phyloP scores from a whole-genome alignment of 148 eudicot genomes.

The Fallopia convolvulus region DNA sequence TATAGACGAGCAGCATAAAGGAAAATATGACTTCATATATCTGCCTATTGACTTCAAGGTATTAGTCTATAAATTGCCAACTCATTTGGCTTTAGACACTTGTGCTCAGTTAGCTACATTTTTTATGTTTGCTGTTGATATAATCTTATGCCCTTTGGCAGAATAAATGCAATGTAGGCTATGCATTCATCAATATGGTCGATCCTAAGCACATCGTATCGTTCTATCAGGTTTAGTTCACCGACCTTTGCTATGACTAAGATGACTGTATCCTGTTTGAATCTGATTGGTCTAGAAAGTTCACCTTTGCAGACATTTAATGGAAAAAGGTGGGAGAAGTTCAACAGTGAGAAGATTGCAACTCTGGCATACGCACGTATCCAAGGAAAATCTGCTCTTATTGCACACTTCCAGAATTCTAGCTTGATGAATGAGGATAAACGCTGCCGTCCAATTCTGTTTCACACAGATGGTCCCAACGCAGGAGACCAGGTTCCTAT shows the following conservation, averaged over 20 bases:
- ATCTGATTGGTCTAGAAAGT: not conserved
- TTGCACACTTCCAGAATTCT: conserved; percentile 83
- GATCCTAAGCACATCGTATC: conserved; percentile 54
- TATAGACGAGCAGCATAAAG: conserved; percentile 60
- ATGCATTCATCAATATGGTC: conserved; percentile 72
- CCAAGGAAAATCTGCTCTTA: conserved; percentile 69
- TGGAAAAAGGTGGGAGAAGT: conserved; percentile 76
- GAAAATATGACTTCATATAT: conserved; percentile 66
- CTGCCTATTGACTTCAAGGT: conserved; percentile 81
- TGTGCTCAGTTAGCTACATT: not conserved
- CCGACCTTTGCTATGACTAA: not conserved
- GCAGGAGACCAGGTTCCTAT: conserved; percentile 64
- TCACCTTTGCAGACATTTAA: conserved; percentile 47
- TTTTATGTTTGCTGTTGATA: not conserved
- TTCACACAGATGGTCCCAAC: conserved; percentile 68
- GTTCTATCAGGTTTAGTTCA: conserved; percentile 54
- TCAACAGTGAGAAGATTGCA: conserved; percentile 78
- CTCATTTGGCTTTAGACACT: not conserved
- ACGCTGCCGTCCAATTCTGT: conserved; percentile 74
- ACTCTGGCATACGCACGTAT: conserved; percentile 75
- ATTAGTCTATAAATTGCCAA: not conserved
- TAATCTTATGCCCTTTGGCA: conserved; percentile 22
- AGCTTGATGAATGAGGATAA: conserved; percentile 89
- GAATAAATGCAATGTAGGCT: conserved; percentile 86
- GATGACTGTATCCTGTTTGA: not conserved